Conservation (phyloP, 148 eudicot species). For the Silene latifolia region DNA sequence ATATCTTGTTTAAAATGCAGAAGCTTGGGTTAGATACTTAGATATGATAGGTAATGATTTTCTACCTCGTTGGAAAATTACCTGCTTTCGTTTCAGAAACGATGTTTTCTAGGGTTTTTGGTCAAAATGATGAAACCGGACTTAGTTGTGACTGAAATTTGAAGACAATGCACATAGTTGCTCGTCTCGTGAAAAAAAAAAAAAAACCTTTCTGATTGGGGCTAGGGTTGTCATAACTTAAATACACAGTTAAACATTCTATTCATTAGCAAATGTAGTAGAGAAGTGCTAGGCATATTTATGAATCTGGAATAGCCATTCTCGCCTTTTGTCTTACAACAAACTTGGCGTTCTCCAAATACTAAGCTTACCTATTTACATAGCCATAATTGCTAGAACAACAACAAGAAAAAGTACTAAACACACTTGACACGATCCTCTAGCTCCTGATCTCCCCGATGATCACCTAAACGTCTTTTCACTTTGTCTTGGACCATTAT, state of each 20-base stretch:
- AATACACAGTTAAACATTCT: neutral
- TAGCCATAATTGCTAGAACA: too few species aligned
- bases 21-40: too few species aligned
- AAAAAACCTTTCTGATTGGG: neutral
- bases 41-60: neutral
- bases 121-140: neutral
- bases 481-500: too few species aligned
- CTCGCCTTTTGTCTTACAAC: neutral
- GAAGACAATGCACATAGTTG: conserved; percentile 4
- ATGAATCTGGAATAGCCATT: neutral
- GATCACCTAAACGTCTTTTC: too few species aligned
- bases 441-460: too few species aligned
- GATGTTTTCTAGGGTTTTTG: neutral
- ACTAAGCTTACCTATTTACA: too few species aligned
- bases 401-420: too few species aligned
- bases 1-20: neutral
- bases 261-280: neutral
- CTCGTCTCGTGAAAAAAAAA: neutral
- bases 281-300: neutral
- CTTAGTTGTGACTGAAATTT: neutral
- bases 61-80: neutral
- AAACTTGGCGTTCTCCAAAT: too few species aligned
- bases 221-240: neutral
- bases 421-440: too few species aligned
- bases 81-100: neutral